Percentiles rank a stretch among this genome's conserved stretches.
These are phyloP conservation scores for Candida sithepensis DNA, from an alignment of 805 yeast genomes.

Conservation along the genomic window DNA sequence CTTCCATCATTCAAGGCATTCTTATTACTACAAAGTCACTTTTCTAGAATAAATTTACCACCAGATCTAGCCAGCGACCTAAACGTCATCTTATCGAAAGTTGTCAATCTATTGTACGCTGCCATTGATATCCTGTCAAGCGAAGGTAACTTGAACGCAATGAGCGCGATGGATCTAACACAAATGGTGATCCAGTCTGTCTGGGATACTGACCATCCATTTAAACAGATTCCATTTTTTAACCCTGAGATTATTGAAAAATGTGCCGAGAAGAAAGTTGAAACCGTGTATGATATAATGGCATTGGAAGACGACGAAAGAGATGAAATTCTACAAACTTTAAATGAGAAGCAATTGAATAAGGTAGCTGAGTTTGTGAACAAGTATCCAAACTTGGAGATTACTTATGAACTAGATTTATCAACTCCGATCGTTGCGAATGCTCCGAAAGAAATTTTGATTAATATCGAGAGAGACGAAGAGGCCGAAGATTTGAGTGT, in stretches of 20 bases:
- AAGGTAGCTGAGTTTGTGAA: conserved; percentile 86
- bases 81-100: conserved; percentile 43
- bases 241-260: conserved; percentile 44
- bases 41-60: conserved; percentile 62
- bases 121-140: conserved; percentile 73
- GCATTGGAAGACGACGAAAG: conserved; percentile 63
- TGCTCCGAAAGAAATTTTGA: conserved; percentile 43
- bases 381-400: conserved; percentile 81
- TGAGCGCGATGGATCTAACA: conserved; percentile 78
- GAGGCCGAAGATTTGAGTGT: conserved; percentile 64
- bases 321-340: conserved; percentile 54
- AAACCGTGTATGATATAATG: conserved; percentile 77
- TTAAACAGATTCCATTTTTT: conserved; percentile 79
- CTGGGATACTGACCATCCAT: conserved; percentile 76
- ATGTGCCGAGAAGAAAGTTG: conserved; percentile 54
- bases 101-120: conserved; percentile 56
- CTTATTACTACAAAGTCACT: conserved; percentile 74
- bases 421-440: conserved; percentile 38
- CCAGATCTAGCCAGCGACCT: conserved; percentile 60
- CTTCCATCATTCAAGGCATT: conserved; percentile 69
- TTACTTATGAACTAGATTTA: conserved; percentile 48
- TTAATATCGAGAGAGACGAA: conserved; percentile 67
- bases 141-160: conserved; percentile 75
- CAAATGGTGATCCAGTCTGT: conserved; percentile 87
- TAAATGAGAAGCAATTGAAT: conserved; percentile 44